Conservation (phyloP, 164 flowering plant species). For the Sedum album region DNA sequence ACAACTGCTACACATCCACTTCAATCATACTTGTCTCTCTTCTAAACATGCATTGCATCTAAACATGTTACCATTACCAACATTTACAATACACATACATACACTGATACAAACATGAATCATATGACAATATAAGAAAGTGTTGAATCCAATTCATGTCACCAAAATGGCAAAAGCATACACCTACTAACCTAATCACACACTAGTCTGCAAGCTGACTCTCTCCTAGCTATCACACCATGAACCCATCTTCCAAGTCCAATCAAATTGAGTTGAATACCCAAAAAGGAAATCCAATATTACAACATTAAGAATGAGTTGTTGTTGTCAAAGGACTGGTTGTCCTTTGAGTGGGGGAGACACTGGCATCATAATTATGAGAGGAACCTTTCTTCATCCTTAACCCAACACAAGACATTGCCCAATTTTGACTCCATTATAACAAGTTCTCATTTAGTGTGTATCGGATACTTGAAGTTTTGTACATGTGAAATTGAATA, state of each 20-base stretch:
- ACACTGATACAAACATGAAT: background rate
- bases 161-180: background rate
- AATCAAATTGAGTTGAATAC: background rate
- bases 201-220: too few species aligned
- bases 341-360: background rate
- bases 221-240: too few species aligned
- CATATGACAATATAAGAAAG: background rate
- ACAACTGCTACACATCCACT: background rate
- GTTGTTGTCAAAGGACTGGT: background rate
- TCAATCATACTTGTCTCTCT: background rate
- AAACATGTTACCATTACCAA: background rate
- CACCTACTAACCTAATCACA: too few species aligned
- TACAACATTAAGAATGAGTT: background rate
- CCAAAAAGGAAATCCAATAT: background rate
- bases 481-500: background rate
- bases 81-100: background rate
- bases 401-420: background rate
- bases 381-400: conserved; percentile 2
- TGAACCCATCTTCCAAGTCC: too few species aligned
- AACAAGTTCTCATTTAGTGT: background rate
- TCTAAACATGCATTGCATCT: background rate
- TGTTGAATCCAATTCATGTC: background rate
- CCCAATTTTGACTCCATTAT: conserved; percentile 3
- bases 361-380: background rate
- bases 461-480: background rate